Evolutionary conservation across 805 yeast species (phyloP), one percentile per base, ranked within the genome.

Genomic region (Schwanniomyces yamadae): DNA sequence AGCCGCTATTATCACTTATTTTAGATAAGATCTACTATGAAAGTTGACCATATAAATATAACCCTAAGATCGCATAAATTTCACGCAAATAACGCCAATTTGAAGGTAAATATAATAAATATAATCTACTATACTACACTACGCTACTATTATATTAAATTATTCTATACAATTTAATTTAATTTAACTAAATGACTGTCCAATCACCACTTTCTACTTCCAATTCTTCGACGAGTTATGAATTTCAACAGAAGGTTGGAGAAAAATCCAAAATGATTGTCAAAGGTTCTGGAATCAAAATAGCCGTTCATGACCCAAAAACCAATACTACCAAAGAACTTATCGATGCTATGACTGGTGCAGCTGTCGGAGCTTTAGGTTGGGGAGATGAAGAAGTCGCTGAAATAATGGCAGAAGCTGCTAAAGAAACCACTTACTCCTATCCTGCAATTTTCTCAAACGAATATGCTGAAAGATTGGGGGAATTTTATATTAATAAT

Each of bases 191-290:
- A n/a, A n/a, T n/a, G n/a, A n/a, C n/a, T n/a, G n/a, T n/a, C n/a
- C n/a, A n/a, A n/a, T n/a, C n/a, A n/a, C n/a, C n/a, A n/a, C n/a
- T n/a, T n/a, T n/a, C n/a, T n/a, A n/a, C n/a, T n/a, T n/a, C n/a
- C n/a, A n/a, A n/a, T n/a, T n/a, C n/a, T 2, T 16, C 13, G 12
- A 12, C 18, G 17, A 27, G 6, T 16, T 35, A 35, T 16, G 34
- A 69, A 24, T 72, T 73, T 57, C 77, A 71, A 51, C 69, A 61
- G 24, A 52, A 61, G 35, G 54, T 73, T 33, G 51, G 54, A 41
- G 55, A 64, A 42, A 54, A 52, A 34, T 59, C 63, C 28, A 66
- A 70, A 4, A 59, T 57, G 38, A 70, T 69, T 35, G 61, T 67
- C 28, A 59, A 55, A 13, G 75, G 77, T 31, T 54, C 64, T 28